These are phyloP conservation scores for Teratosphaeriaceae sp. DNA, from an alignment of 2,329 filamentous ascomycete genomes.

Conservation along the genomic window DNA sequence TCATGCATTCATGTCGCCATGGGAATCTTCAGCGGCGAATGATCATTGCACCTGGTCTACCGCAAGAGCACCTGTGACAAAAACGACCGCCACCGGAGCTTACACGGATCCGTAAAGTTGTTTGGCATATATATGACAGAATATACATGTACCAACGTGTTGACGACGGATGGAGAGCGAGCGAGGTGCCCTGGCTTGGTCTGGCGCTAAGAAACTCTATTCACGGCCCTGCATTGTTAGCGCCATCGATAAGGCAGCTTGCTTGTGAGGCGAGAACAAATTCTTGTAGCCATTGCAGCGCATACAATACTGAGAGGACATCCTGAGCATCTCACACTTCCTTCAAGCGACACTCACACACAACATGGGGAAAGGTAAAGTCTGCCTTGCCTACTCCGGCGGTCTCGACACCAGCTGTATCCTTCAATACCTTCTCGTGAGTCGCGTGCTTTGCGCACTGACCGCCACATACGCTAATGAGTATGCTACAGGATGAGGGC, in stretches of 20 bases:
- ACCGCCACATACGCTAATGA: constrained; percentile 19
- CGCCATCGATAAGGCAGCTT: not conserved
- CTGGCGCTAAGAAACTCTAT: not conserved
- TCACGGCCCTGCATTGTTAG: not conserved
- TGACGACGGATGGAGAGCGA: too few species aligned
- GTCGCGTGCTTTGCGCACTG: constrained; percentile 8
- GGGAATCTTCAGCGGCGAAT: too few species aligned
- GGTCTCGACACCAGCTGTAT: constrained; percentile 56
- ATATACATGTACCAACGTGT: too few species aligned
- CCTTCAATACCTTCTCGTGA: constrained; percentile 37
- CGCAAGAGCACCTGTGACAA: too few species aligned
- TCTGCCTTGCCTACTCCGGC: constrained; percentile 47
- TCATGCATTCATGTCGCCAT: too few species aligned
- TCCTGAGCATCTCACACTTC: not conserved
- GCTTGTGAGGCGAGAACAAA: constrained; percentile 1
- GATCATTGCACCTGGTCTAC: too few species aligned
- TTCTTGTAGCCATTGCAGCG: not conserved
- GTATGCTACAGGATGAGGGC: constrained; percentile 38
- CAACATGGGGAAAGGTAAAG: constrained; percentile 26
- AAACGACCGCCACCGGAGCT: too few species aligned
- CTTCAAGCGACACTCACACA: not conserved
- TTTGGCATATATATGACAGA: too few species aligned
- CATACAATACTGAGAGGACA: not conserved
- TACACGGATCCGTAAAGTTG: too few species aligned
- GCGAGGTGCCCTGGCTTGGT: too few species aligned